Percentiles rank a stretch among this genome's conserved stretches.
Conservation (phyloP, 768 basidiomycete genomes). For the Lyophyllum atratum region DNA sequence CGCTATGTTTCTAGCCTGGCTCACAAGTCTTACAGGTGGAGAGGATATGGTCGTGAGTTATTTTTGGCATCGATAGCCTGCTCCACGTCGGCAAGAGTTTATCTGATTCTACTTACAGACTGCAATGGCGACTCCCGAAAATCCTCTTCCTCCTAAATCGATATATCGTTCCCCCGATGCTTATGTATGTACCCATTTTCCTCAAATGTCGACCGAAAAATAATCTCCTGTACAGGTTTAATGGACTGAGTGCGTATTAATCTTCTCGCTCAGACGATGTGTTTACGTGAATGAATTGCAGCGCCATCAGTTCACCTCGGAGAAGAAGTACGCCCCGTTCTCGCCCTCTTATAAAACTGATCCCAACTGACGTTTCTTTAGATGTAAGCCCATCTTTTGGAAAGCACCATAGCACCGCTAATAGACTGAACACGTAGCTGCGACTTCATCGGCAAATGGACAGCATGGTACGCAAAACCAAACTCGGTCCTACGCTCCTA, state of each 20-base stretch:
- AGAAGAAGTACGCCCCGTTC: background rate
- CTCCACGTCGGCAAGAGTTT: background rate
- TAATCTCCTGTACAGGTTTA: slow-evolving; percentile 14
- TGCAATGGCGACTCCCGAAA: slow-evolving; percentile 29
- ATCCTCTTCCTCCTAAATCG: slow-evolving; percentile 28
- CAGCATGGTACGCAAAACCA: slow-evolving; percentile 14
- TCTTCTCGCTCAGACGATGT: background rate
- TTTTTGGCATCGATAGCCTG: background rate
- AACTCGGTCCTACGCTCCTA: background rate
- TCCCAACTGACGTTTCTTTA: slow-evolving; percentile 5
- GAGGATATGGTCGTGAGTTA: slow-evolving; percentile 25
- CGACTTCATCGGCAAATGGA: slow-evolving; percentile 20
- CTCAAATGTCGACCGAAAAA: background rate
- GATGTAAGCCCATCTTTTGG: background rate
- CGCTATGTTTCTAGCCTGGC: background rate
- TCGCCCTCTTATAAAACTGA: background rate
- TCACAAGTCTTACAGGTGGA: slow-evolving; percentile 12
- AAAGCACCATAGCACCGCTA: background rate
- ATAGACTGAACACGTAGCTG: slow-evolving; percentile 10
- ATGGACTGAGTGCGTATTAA: slow-evolving; percentile 19
- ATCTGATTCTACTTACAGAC: slow-evolving; percentile 9
- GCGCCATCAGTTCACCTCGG: slow-evolving; percentile 4
- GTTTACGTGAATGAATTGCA: background rate
- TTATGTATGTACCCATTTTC: slow-evolving; percentile 23
- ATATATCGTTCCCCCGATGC: slow-evolving; percentile 28